These are phyloP conservation scores for Aspergillus hortae DNA, from an alignment of 2,329 filamentous ascomycete genomes.

Conservation along the genomic window DNA sequence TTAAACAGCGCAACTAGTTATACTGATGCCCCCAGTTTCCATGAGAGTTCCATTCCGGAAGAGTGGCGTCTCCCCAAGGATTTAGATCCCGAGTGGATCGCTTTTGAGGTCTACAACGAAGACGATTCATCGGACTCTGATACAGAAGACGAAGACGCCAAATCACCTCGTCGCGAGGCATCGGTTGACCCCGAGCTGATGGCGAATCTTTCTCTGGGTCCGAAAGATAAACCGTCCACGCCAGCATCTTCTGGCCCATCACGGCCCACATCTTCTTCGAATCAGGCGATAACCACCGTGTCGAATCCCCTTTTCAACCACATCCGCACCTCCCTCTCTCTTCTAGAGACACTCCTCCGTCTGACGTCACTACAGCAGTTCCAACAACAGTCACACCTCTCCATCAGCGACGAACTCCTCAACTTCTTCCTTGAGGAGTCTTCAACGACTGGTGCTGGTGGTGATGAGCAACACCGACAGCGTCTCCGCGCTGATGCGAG, in stretches of 20 bases:
- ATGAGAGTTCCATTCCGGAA: constrained; percentile 33
- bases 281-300: constrained; percentile 25
- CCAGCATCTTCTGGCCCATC: constrained; percentile 22
- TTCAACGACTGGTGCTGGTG: constrained; percentile 62
- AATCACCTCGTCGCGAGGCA: constrained; percentile 14
- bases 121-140: constrained; percentile 56
- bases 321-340: constrained; percentile 67
- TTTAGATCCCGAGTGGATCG: constrained; percentile 86
- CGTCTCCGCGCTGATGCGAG: constrained; percentile 59
- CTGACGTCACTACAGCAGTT: constrained; percentile 86
- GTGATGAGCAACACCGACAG: constrained; percentile 59
- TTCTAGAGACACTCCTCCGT: constrained; percentile 84
- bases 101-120: constrained; percentile 77
- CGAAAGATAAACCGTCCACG: constrained; percentile 23
- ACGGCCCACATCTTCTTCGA: constrained; percentile 28
- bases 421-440: constrained; percentile 79
- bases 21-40: constrained; percentile 14
- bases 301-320: constrained; percentile 49
- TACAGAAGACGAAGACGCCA: constrained; percentile 35
- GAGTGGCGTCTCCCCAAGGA: constrained; percentile 66
- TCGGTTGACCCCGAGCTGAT: constrained; percentile 45
- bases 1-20: constrained; percentile 19
- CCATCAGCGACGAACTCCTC: constrained; percentile 83
- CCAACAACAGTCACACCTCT: constrained; percentile 82
- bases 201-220: constrained; percentile 45